Evolutionary conservation across 306 rosid genomes (phyloP).

Genomic region (Canavalia ensiformis): DNA sequence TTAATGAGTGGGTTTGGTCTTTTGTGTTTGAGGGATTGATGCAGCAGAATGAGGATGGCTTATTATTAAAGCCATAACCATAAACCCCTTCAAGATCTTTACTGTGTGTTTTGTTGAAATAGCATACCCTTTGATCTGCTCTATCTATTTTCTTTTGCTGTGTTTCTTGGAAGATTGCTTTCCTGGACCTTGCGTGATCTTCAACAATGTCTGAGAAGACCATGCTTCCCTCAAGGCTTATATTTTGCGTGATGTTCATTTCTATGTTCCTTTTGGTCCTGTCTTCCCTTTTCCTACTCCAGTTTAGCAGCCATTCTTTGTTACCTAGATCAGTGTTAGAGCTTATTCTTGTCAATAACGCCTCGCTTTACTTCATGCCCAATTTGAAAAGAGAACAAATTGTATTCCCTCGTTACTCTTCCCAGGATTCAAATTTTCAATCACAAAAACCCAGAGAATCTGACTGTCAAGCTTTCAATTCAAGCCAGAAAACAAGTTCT

Average conservation of each 20-base stretch:
- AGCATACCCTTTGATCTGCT: slow-evolving; percentile 28
- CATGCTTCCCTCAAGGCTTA: slow-evolving; percentile 69
- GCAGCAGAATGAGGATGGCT: slow-evolving; percentile 28
- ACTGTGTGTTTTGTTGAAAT: slow-evolving; percentile 30
- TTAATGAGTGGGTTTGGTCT: slow-evolving; percentile 24
- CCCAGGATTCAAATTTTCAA: slow-evolving; percentile 45
- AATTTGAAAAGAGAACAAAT: slow-evolving; percentile 54
- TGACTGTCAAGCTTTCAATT: slow-evolving; percentile 51
- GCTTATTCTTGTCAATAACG: slow-evolving; percentile 72
- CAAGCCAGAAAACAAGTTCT: slow-evolving; percentile 47
- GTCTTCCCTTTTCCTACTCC: slow-evolving; percentile 81
- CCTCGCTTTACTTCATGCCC: slow-evolving; percentile 70
- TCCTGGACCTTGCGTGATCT: slow-evolving; percentile 23
- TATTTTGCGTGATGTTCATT: slow-evolving; percentile 67
- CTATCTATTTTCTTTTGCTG: slow-evolving; percentile 11
- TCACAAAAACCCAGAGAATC: slow-evolving; percentile 47
- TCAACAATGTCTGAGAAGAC: slow-evolving; percentile 80
- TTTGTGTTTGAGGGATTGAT: slow-evolving; percentile 24
- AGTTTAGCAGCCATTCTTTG: slow-evolving; percentile 67
- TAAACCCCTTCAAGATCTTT: slow-evolving; percentile 23
- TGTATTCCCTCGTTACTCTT: slow-evolving; percentile 41
- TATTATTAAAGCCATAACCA: slow-evolving; percentile 10
- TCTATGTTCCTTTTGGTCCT: slow-evolving; percentile 79
- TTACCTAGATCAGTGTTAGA: slow-evolving; percentile 80
- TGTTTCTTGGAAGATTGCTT: slow-evolving; percentile 29